Base-by-base conservation (phyloP, 371 early-diverging fungal species). In the Syncephalis plumigaleata region DNA sequence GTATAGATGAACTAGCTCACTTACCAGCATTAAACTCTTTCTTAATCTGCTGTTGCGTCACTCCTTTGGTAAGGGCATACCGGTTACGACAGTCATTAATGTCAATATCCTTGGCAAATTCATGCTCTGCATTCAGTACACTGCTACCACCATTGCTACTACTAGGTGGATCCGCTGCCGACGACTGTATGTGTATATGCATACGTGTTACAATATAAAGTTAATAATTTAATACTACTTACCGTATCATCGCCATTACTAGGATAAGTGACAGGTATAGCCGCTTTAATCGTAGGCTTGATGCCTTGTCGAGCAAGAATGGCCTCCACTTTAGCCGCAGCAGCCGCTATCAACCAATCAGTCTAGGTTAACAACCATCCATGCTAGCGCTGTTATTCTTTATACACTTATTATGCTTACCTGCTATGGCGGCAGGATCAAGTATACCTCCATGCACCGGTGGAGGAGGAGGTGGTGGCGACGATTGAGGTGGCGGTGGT, bases 1-100 rank as follows among this genome's bases (percentile, higher is more conserved):
- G 21, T 16, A 26, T n/a, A 38, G 25, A 44, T 9, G 7, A 17
- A 46, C 11, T 39, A 24, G n/a, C n/a, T 15, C 21, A 39, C 47
- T 44, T 64, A 75, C 77, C 75, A 26, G 82, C 84, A 23, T 75
- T 76, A 9, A 84, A 79, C 24, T 83, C 80, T 25, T 74, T 66
- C 50, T 79, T 76, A 42, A 84, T 75, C 61, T 71, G 66, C 7
- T 69, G 57, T 57, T 87, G 87, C 0, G 83, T 79, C 0, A 76
- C 66, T 16, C 81, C 77, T 49, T 85, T 79, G 3, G 87, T 86
- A 39, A 90, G 59, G 49, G 73, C 58, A 57, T 86, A 87, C 24
- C 87, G 71, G 53, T 88, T 81, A 45, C 72, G 73, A 18, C 84
- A 60, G 50, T 84, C 78, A 58, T 90, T 90, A 55, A 90, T 90